phyloP scores from a whole-genome alignment of 371 early-diverging fungal genomes.

The Rozella allomycis region DNA sequence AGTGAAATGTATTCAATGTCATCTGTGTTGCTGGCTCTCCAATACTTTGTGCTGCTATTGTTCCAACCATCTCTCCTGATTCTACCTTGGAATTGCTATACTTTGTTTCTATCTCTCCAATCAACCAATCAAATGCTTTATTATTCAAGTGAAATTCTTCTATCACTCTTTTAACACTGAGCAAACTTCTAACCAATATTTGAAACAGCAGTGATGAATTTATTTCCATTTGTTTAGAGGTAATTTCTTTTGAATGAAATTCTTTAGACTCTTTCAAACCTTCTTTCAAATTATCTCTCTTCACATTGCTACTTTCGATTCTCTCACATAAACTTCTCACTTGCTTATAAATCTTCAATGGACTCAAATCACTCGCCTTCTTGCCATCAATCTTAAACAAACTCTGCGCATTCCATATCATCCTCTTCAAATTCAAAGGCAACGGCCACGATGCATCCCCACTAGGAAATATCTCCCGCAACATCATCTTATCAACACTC shows the following conservation, averaged over 20 bases:
- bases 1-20: constrained; percentile 99
- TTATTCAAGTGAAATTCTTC: constrained; percentile 68
- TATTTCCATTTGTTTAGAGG: constrained; percentile 34
- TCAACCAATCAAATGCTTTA: constrained; percentile 81
- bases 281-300: constrained; percentile 56
- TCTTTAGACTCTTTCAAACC: constrained; percentile 53
- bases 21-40: constrained; percentile 99
- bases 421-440: constrained; percentile 69
- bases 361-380: constrained; percentile 64
- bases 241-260: too few species aligned
- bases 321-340: constrained; percentile 45
- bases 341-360: constrained; percentile 50
- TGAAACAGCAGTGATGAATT: constrained; percentile 82
- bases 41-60: constrained; percentile 96
- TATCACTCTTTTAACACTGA: constrained; percentile 63
- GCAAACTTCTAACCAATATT: constrained; percentile 55
- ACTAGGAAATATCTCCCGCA: constrained; percentile 48
- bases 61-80: constrained; percentile 99
- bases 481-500: constrained; percentile 38
- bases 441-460: constrained; percentile 62
- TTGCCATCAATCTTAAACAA: constrained; percentile 59
- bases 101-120: constrained; percentile 76
- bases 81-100: constrained; percentile 76
- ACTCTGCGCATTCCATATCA: constrained; percentile 76
- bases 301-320: constrained; percentile 45